Base-by-base conservation (phyloP, 208 protist species). In the Trypanosoma rangeli region DNA sequence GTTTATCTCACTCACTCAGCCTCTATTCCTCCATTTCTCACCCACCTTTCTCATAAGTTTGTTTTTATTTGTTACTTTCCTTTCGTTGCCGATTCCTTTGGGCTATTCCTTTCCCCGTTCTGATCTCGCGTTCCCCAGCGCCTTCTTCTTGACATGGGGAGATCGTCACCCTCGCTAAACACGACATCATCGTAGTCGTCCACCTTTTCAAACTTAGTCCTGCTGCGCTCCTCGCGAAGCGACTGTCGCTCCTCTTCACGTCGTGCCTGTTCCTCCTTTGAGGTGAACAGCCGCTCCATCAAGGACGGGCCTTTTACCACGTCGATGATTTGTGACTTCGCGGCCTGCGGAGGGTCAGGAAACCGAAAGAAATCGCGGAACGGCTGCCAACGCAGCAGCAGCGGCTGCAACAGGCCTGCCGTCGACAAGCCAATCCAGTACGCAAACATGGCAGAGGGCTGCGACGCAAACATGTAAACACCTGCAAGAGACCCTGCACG, bases 371-470 rank as follows among this genome's bases (percentile, higher is more conserved):
- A 87, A 46, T 92, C 80, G 20, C 90, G 85, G 68, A 96, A 96
- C 20, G 85, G 83, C 76, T 96, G 87, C 80, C 82, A 92, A 37
- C 90, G 87, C 49, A 96, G 79, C 29, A 96, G 58, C 22, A 96
- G 65, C 5, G 90, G 90, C 83, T 96, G 90, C 70, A 96, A 68
- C 26, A 94, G 61, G 61, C 90, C 90, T 0, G 80, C 85, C 5
- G 75, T 85, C 0, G 90, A 96, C 29, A 96, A 73, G 20, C 90
- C 90, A 53, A 96, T 93, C 88, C 90, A 96, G 79, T 96, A 96
- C 13, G 85, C 86, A 61, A 94, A 96, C 79, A 94, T 87, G n/a
- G 87, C 85, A 8, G 90, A 58, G 24, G 90, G 90, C 74, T 96
- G 90, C 53, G 73, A 70, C 24, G 85, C 74, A 62, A 93, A 90